Base-by-base conservation (phyloP, 441 rosid genomes). In the Gossypium lobatum region DNA sequence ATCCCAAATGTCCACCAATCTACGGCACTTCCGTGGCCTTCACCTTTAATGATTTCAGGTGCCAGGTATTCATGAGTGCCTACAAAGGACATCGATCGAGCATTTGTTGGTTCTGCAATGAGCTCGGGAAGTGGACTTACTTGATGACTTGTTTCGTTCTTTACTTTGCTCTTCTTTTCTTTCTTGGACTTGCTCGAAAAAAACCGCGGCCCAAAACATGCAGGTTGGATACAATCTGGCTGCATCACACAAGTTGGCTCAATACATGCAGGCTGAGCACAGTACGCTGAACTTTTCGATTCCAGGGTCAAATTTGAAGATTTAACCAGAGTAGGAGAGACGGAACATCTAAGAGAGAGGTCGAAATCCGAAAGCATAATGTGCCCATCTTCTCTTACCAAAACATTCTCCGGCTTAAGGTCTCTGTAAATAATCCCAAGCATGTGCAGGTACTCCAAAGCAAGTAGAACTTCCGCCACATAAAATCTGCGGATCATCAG, bases 1-100 rank as follows among this genome's bases (percentile, higher is more conserved):
- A 92, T 84, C 77, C 97, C 97, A 4, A 90, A 88, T 0, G 93
- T 88, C 97, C 97, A 92, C 95, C 97, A 92, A 75, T 90, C 97
- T 37, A 92, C 95, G 3, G 93, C 95, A 63, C 97, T 92, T 64
- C 97, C 97, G 9, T 92, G 97, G 3, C 97, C 97, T 82, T 92
- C 95, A 11, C 97, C 97, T 82, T 88, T 92, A 42, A 92, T 84
- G 62, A 92, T 92, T 77, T 92, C 97, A 6, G 97, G 97, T 4
- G 97, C 97, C 70, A 92, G 84, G 87, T 88, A 91, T 77, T 91
- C 97, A 25, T 91, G 95, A n/a, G 97, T 89, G 2, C 95, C 97
- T 0, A 92, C 97, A 1, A 92, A 88, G 0, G 97, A 92, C 97
- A 90, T 92, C 2, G 97, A 92, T 25, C 97, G 83, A 2, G 95